Base-by-base conservation (phyloP, 768 basidiomycete species). In the Boletus pseudo-olivaceus region DNA sequence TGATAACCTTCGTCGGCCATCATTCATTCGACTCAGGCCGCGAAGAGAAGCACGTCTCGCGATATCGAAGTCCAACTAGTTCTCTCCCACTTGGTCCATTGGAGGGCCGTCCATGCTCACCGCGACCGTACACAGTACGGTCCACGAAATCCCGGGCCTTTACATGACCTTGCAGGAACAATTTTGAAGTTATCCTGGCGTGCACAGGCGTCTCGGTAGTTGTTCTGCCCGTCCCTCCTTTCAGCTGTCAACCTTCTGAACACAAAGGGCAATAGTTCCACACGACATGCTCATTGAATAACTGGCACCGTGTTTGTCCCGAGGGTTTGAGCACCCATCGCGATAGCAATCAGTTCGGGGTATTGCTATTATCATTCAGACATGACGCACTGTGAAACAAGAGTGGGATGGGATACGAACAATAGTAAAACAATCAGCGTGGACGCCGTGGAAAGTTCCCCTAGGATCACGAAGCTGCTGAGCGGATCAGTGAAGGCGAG, bases 1-100 rank as follows among this genome's bases (percentile, higher is more conserved):
- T 57, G 58, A 65, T 66, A 66, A 9, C 57, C 63, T 66, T 65
- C 54, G 57, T 54, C 62, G 49, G 59, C 62, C 55, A 62, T 64
- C 47, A 59, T 27, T 47, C 46, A 46, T 53, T 57, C 39, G 41
- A 43, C 52, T 56, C 54, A 30, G 33, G 53, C 32, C 46, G 46
- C 48, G 47, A 57, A 62, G 55, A 49, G 62, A 62, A 62, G 61
- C 11, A 10, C 47, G 29, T 23, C n/a, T 19, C 23, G 17, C 11
- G 20, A 32, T 6, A 54, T 33, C 39, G 19, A 55, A 29, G 35
- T 12, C 17, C 17, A 40, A 8, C 14, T 7, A n/a, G 11, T 46
- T 46, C n/a, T 32, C 19, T 15, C n/a, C n/a, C 15, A 33, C 23
- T 23, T 23, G 23, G 23, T 23, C 23, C 23, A 23, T 23, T 23